These are phyloP conservation scores for Cubamyces lactineus DNA, from an alignment of 768 basidiomycete species.

Conservation along the genomic window DNA sequence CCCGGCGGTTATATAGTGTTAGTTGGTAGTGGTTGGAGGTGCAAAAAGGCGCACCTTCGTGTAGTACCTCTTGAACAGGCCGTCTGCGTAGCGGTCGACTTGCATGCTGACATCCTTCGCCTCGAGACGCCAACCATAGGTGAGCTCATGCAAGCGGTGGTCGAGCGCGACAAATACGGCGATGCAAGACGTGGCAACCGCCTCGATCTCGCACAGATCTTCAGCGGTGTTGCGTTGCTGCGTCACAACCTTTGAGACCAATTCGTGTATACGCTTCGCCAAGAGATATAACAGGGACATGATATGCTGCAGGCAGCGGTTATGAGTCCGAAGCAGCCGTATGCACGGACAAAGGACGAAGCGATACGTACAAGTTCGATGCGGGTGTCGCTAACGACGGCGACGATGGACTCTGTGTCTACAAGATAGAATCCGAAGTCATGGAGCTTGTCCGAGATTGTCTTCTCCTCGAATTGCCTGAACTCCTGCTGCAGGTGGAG, in stretches of 20 bases:
- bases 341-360: not conserved
- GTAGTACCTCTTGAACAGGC: conserved; percentile 11
- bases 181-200: conserved; percentile 11
- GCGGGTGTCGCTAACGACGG: conserved; percentile 2
- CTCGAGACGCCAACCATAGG: conserved; percentile 13
- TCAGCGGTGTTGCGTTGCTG: not conserved
- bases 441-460: not conserved
- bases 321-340: too few species aligned
- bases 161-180: conserved; percentile 12
- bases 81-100: conserved; percentile 17
- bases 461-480: not conserved
- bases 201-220: not conserved
- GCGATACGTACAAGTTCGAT: conserved; percentile 14
- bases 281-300: conserved; percentile 15
- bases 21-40: too few species aligned
- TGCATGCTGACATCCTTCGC: conserved; percentile 13
- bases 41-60: not conserved
- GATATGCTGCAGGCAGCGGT: conserved; percentile 1
- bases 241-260: not conserved
- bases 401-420: not conserved
- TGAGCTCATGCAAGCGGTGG: conserved; percentile 2
- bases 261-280: too few species aligned
- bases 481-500: conserved; percentile 14
- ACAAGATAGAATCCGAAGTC: not conserved
- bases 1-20: too few species aligned